Evolutionary conservation across 208 protist genomes (phyloP).

Genomic region (Naegleria gruberi): DNA sequence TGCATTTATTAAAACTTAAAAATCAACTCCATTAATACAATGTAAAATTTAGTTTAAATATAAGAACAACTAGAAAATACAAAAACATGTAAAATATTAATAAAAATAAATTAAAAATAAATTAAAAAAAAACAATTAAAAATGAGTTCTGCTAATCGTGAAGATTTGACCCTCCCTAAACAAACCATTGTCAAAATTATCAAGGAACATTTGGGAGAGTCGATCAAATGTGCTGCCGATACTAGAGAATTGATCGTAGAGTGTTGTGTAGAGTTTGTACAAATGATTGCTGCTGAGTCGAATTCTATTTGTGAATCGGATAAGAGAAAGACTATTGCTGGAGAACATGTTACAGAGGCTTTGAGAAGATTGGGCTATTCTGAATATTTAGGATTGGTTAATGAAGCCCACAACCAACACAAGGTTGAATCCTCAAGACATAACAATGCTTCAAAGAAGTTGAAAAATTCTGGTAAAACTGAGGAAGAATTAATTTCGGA

Average conservation of each 20-base stretch:
- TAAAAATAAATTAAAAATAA: too few species aligned
- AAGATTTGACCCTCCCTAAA: constrained; percentile 3
- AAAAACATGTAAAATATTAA: too few species aligned
- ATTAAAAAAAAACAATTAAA: too few species aligned
- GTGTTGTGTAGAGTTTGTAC: constrained; percentile 20
- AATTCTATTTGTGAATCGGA: background rate
- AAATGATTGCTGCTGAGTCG: constrained; percentile 15
- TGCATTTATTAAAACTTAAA: too few species aligned
- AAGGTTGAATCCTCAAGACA: background rate
- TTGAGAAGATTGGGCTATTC: background rate
- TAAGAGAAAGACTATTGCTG: constrained; percentile 10
- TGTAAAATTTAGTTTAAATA: too few species aligned
- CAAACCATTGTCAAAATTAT: background rate
- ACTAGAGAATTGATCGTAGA: background rate
- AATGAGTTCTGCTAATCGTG: background rate
- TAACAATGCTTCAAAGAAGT: background rate
- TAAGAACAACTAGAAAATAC: too few species aligned
- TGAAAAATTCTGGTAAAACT: background rate
- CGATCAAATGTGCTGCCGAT: background rate
- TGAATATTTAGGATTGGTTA: background rate
- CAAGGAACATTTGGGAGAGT: constrained; percentile 9
- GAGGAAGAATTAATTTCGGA: background rate
- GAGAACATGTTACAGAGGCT: background rate
- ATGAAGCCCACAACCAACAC: background rate
- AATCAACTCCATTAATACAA: too few species aligned